Evolutionary conservation across 2,329 filamentous ascomycete species (phyloP).

Genomic region (Penicillium paneum): DNA sequence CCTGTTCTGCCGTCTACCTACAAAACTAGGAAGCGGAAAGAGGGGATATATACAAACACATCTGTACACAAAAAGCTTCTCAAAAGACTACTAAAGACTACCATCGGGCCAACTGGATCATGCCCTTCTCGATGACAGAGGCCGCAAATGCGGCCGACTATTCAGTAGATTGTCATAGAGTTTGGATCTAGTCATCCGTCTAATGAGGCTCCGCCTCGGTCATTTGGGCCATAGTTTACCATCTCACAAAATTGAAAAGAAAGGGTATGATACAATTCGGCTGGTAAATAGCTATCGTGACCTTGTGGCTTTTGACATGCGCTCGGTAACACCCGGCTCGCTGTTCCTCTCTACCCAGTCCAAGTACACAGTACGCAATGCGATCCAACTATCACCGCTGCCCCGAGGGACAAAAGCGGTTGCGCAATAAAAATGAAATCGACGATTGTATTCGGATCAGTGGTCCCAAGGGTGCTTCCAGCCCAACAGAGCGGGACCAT

Average conservation of each 20-base stretch:
- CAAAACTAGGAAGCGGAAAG: no score
- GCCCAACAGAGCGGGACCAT: slow-evolving; percentile 84
- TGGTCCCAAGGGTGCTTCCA: slow-evolving; percentile 98
- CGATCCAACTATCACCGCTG: background rate
- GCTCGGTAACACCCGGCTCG: background rate
- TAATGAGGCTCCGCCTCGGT: background rate
- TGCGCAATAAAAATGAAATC: slow-evolving; percentile 1
- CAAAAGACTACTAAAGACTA: no score
- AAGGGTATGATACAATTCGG: slow-evolving; percentile 27
- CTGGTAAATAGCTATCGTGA: slow-evolving; percentile 8
- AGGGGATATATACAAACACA: no score
- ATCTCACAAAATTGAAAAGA: slow-evolving; percentile 7
- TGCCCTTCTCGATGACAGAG: no score
- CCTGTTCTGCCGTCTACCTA: no score
- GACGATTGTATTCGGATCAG: slow-evolving; percentile 46
- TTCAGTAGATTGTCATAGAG: slow-evolving; percentile 4
- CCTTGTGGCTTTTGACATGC: background rate
- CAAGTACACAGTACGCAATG: slow-evolving; percentile 1
- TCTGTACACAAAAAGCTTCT: no score
- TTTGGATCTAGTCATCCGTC: background rate
- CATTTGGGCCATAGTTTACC: background rate
- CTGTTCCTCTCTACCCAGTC: background rate
- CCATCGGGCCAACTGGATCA: no score
- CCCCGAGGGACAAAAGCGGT: background rate
- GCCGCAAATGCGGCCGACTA: no score